These are phyloP conservation scores for Oxyria digyna DNA, from an alignment of 148 eudicot genomes.

Conservation along the genomic window DNA sequence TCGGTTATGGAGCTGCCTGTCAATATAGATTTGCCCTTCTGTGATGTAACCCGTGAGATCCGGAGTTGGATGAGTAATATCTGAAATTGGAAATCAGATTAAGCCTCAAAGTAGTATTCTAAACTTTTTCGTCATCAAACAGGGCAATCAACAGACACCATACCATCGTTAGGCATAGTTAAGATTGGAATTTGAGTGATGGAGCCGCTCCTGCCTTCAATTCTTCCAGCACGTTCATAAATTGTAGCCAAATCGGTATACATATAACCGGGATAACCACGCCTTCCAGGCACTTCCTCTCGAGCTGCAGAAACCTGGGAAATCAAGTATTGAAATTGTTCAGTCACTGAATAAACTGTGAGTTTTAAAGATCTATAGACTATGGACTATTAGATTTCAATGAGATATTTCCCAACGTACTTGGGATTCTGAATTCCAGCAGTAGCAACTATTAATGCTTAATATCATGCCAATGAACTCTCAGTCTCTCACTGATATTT, in stretches of 20 bases:
- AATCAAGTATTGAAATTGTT: background rate
- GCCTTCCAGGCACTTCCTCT: slow-evolving; percentile 99
- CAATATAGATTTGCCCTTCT: slow-evolving; percentile 97
- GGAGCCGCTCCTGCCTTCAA: slow-evolving; percentile 94
- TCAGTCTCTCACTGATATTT: no score
- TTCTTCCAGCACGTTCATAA: slow-evolving; percentile 98
- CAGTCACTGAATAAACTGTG: background rate
- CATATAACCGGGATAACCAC: slow-evolving; percentile 99
- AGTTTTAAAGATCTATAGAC: background rate
- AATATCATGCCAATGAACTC: background rate
- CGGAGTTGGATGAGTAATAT: slow-evolving; percentile 99
- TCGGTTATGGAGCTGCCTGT: slow-evolving; percentile 89
- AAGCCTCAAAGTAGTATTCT: background rate
- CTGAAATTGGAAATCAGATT: slow-evolving; percentile 26
- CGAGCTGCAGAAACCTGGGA: slow-evolving; percentile 96
- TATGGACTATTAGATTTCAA: background rate
- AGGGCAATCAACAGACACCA: background rate
- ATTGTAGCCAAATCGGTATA: slow-evolving; percentile 98
- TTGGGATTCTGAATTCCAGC: background rate
- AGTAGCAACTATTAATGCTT: background rate
- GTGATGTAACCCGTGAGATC: slow-evolving; percentile 99
- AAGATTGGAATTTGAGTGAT: slow-evolving; percentile 94
- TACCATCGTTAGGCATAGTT: slow-evolving; percentile 99
- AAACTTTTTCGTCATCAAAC: background rate
- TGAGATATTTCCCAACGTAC: background rate